These are phyloP conservation scores for Arabis alpina DNA, from an alignment of 345 rosid genomes.

Conservation along the genomic window DNA sequence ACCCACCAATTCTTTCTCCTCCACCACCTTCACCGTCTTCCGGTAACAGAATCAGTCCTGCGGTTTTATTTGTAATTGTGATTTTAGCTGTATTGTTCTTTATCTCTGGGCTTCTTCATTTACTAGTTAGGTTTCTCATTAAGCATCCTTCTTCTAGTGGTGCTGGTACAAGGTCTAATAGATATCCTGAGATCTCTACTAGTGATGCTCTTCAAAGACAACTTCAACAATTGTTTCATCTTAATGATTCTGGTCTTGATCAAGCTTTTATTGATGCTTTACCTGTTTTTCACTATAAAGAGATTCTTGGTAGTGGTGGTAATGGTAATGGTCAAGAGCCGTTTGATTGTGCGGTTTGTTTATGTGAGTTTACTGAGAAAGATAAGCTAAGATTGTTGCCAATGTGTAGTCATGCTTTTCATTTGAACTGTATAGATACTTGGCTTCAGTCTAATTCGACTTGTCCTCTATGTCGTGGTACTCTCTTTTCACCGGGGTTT, in stretches of 20 bases:
- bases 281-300: constrained; percentile 80
- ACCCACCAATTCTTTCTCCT: constrained; percentile 50
- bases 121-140: constrained; percentile 80
- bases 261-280: constrained; percentile 90
- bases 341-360: constrained; percentile 90
- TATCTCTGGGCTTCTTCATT: constrained; percentile 81
- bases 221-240: constrained; percentile 86
- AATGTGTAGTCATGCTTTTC: constrained; percentile 89
- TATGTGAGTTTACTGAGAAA: constrained; percentile 79
- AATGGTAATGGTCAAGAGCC: constrained; percentile 60
- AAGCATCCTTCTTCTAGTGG: constrained; percentile 65
- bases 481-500: constrained; percentile 69
- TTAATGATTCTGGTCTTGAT: constrained; percentile 88
- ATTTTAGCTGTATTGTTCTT: constrained; percentile 80
- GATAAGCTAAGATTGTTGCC: constrained; percentile 88
- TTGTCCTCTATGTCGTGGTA: constrained; percentile 82
- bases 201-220: constrained; percentile 87
- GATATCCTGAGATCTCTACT: constrained; percentile 68
- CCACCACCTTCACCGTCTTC: constrained; percentile 48
- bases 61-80: constrained; percentile 75
- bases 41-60: constrained; percentile 77
- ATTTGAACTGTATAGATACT: constrained; percentile 79
- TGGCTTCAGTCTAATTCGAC: constrained; percentile 86
- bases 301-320: constrained; percentile 50
- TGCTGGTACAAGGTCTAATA: constrained; percentile 59